These are phyloP conservation scores for Fusarium globosum DNA, from an alignment of 2,329 filamentous ascomycete genomes.

Conservation along the genomic window DNA sequence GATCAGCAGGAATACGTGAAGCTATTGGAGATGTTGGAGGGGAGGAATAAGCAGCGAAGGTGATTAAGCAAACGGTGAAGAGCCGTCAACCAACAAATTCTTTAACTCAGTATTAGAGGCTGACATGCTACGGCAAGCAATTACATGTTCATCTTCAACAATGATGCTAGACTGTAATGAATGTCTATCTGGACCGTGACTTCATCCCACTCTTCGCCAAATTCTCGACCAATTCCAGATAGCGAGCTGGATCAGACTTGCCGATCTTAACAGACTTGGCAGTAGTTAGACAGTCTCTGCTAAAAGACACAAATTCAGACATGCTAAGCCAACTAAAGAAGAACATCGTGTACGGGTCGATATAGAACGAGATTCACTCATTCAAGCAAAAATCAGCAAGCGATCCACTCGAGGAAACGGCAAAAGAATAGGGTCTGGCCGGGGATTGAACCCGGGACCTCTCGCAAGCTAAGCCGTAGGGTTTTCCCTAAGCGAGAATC, in stretches of 20 bases:
- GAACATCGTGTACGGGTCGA: neutral
- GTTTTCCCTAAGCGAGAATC: neutral
- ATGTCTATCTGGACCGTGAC: neutral
- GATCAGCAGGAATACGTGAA: neutral
- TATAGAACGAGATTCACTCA: too few species aligned
- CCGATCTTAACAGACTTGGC: too few species aligned
- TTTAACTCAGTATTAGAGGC: fast-evolving
- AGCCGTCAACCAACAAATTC: neutral
- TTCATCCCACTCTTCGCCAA: fast-evolving
- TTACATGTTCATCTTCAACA: fast-evolving
- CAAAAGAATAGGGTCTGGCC: constrained; percentile 51
- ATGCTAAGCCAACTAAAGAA: too few species aligned
- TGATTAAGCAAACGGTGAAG: fast-evolving
- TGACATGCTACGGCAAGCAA: fast-evolving
- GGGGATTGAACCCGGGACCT: constrained; percentile 60
- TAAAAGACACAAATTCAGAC: fast-evolving
- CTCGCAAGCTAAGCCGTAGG: constrained; percentile 51
- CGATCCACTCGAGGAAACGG: too few species aligned
- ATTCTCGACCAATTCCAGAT: fast-evolving
- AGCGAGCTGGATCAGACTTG: neutral
- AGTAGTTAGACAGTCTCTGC: too few species aligned
- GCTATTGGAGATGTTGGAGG: neutral
- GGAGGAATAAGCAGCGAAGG: neutral
- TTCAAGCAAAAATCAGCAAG: too few species aligned
- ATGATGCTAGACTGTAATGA: fast-evolving